These are phyloP conservation scores for Apiospora hydei DNA, from an alignment of 2,329 filamentous ascomycete species.

Conservation along the genomic window DNA sequence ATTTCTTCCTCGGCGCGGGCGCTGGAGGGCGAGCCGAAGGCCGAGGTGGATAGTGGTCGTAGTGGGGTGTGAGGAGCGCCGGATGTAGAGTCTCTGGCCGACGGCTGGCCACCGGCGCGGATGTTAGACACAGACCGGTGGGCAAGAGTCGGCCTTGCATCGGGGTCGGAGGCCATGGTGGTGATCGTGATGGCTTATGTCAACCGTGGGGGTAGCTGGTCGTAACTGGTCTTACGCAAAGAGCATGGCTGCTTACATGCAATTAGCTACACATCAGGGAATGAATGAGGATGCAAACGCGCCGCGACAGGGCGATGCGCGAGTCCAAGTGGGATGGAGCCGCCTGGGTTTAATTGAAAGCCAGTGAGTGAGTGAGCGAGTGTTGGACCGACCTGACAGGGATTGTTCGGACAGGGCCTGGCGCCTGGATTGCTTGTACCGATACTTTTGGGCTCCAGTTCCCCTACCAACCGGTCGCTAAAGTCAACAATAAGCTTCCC, in stretches of 20 bases:
- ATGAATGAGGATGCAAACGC: slow-evolving; percentile 1
- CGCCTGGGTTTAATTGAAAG: slow-evolving; percentile 15
- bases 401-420: not conserved
- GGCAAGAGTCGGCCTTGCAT: slow-evolving; percentile 50
- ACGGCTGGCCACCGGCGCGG: slow-evolving; percentile 47
- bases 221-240: not conserved
- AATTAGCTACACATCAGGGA: not conserved
- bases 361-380: not conserved
- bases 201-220: slow-evolving; percentile 20
- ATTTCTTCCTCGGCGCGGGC: slow-evolving; percentile 82
- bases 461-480: not conserved
- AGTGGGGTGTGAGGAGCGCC: slow-evolving; percentile 67
- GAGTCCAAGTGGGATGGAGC: slow-evolving; percentile 1
- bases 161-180: slow-evolving; percentile 51
- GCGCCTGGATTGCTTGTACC: not conserved
- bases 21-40: slow-evolving; percentile 66
- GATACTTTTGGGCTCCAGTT: not conserved
- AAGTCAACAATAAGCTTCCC: not conserved
- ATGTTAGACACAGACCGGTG: slow-evolving; percentile 68
- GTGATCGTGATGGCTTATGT: not conserved
- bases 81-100: slow-evolving; percentile 39
- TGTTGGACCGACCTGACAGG: not conserved
- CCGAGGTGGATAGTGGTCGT: slow-evolving; percentile 58
- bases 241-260: slow-evolving; percentile 2
- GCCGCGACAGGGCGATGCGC: slow-evolving; percentile 10